Evolutionary conservation across 768 basidiomycete species (phyloP), one percentile per base, ranked within the genome.

Genomic region (Calocera viscosa): DNA sequence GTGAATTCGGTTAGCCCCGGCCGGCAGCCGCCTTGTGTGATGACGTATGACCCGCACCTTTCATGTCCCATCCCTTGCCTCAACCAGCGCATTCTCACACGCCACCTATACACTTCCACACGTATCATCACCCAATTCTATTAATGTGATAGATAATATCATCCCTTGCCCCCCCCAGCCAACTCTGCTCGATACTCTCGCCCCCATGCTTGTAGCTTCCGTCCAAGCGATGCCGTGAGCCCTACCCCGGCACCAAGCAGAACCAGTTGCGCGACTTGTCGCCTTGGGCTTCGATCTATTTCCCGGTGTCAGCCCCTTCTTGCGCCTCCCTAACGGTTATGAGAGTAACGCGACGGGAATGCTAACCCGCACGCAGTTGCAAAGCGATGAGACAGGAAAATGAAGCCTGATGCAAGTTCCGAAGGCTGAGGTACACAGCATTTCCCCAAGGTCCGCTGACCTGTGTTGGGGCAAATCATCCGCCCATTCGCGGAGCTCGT

Each of bases 331-430:
- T 38, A 47, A 19, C 43, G 43, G 35, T 38, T 38, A 38, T 14
- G 35, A 38, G 7, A 7, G 16, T 28, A 60, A 32, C 49, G 22
- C 49, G 49, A 60, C 26, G 26, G 26, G 30, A 10, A 30, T 5
- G 11, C 2, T 8, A 60, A 30, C 30, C 53, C 53, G 24, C 49
- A 26, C 10, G 24, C 30, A 60, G 53, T 60, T 60, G 53, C 30
- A 60, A 60, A 60, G 30, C 24, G 53, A 60, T 60, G 53, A 60
- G 53, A 60, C 53, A 60, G 30, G 53, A 32, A 47, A 60, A 28
- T 60, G 43, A 47, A 24, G 43, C 16, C 14, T 60, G 53, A 60
- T 28, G 53, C 53, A 60, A 60, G 53, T 60, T 60, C 53, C 53
- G 53, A 16, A 12, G 5, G 19, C 24, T 19, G 8, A 47, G 7